These are phyloP conservation scores for Pseudomonodictys pantanalensis DNA, from an alignment of 495 filamentous ascomycete species.

Conservation along the genomic window DNA sequence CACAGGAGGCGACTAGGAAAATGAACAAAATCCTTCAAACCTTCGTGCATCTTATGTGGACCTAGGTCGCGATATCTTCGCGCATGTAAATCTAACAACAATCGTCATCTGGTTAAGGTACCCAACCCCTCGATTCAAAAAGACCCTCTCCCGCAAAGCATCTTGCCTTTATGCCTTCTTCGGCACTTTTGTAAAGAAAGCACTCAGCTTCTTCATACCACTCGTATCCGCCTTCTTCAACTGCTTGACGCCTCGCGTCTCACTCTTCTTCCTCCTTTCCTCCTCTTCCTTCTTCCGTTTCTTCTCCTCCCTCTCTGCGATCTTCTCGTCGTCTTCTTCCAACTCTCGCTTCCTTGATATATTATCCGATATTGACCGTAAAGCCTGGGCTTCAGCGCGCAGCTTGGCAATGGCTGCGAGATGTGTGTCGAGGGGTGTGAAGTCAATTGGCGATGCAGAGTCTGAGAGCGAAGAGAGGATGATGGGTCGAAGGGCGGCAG, in stretches of 20 bases:
- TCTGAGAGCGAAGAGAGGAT: constrained; percentile 52
- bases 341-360: constrained; percentile 68
- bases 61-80: no score
- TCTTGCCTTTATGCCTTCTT: constrained; percentile 12
- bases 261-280: constrained; percentile 67
- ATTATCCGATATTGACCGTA: constrained; percentile 62
- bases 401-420: constrained; percentile 61
- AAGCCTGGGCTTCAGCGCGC: constrained; percentile 64
- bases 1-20: no score
- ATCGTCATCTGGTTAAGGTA: no score
- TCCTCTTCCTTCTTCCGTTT: constrained; percentile 69
- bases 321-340: constrained; percentile 65
- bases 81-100: no score
- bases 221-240: constrained; percentile 82
- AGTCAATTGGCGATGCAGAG: constrained; percentile 55
- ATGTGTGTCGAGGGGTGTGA: constrained; percentile 65
- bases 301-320: constrained; percentile 53
- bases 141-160: no score
- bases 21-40: no score
- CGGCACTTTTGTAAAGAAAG: constrained; percentile 76
- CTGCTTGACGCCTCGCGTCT: constrained; percentile 71
- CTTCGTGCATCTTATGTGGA: no score
- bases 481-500: constrained; percentile 48
- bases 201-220: constrained; percentile 97
- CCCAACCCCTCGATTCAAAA: no score